Percentiles rank a stretch among this genome's conserved stretches.
These are phyloP conservation scores for Aureobasidium sp. DNA, from an alignment of 2,329 filamentous ascomycete species.

Conservation along the genomic window DNA sequence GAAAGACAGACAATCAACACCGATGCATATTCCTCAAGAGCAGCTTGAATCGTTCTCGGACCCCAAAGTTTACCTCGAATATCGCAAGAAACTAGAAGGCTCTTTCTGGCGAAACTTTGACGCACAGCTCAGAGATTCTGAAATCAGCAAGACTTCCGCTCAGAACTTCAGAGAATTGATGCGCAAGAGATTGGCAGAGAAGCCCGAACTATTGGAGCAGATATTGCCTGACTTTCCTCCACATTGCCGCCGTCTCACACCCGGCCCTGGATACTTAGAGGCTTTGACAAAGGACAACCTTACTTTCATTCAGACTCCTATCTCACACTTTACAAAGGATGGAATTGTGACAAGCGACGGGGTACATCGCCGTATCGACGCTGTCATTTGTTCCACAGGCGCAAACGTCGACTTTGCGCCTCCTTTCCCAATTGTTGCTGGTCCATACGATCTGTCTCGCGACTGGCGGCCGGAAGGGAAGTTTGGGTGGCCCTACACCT, in stretches of 20 bases:
- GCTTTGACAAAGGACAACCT: conserved; percentile 24
- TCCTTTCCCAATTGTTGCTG: conserved; percentile 52
- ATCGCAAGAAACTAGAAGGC: conserved; percentile 37
- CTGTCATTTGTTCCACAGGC: conserved; percentile 49
- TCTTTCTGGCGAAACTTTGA: conserved; percentile 51
- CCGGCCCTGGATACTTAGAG: conserved; percentile 39
- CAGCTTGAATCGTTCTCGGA: conserved; percentile 53
- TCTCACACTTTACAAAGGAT: conserved; percentile 51
- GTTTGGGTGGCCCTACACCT: conserved; percentile 60
- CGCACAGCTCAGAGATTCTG: conserved; percentile 32
- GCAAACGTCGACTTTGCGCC: conserved; percentile 30
- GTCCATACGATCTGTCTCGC: conserved; percentile 47
- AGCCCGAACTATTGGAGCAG: conserved; percentile 36
- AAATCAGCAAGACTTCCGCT: conserved; percentile 24
- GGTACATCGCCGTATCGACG: conserved; percentile 51
- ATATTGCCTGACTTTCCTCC: conserved; percentile 37
- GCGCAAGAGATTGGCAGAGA: conserved; percentile 44
- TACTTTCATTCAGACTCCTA: conserved; percentile 50
- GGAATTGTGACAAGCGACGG: conserved; percentile 56
- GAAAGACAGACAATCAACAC: conserved; percentile 43
- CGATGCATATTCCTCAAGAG: conserved; percentile 50
- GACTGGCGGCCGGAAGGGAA: conserved; percentile 52
- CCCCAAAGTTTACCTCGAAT: conserved; percentile 51
- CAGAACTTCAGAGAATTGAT: conserved; percentile 35
- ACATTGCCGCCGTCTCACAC: conserved; percentile 40